Percentiles rank a stretch among this genome's conserved stretches.
These are phyloP conservation scores for Solanum etuberosum DNA, from an alignment of 257 asterid species.

Conservation along the genomic window DNA sequence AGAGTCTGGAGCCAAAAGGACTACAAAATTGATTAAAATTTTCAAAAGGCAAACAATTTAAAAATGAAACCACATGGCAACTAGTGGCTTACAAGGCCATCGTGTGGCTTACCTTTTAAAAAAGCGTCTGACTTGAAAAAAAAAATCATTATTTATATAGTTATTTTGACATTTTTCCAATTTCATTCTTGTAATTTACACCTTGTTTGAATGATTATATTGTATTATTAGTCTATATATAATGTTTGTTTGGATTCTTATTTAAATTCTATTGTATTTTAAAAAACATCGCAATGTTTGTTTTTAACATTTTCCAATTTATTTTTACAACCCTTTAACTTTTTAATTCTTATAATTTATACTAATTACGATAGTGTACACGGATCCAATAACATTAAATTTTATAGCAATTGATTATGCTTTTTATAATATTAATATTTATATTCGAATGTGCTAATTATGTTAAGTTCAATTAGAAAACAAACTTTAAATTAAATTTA, in stretches of 20 bases:
- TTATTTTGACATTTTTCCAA: not conserved
- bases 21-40: too few species aligned
- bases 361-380: too few species aligned
- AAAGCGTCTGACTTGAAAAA: fast-evolving
- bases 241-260: fast-evolving
- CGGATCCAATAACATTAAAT: not conserved
- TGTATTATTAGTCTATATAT: not conserved
- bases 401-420: not conserved
- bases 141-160: too few species aligned
- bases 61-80: too few species aligned
- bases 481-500: too few species aligned
- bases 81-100: fast-evolving
- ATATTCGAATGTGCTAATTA: not conserved
- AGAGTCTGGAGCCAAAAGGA: fast-evolving
- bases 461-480: not conserved
- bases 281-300: not conserved
- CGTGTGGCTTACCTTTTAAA: fast-evolving
- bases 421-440: too few species aligned
- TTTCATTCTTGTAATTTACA: not conserved
- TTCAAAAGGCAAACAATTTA: too few species aligned
- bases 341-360: too few species aligned
- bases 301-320: not conserved
- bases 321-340: not conserved
- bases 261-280: too few species aligned
- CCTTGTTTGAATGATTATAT: not conserved